phyloP scores from a whole-genome alignment of 768 basidiomycete genomes.

The Kwoniella newhampshirensis region DNA sequence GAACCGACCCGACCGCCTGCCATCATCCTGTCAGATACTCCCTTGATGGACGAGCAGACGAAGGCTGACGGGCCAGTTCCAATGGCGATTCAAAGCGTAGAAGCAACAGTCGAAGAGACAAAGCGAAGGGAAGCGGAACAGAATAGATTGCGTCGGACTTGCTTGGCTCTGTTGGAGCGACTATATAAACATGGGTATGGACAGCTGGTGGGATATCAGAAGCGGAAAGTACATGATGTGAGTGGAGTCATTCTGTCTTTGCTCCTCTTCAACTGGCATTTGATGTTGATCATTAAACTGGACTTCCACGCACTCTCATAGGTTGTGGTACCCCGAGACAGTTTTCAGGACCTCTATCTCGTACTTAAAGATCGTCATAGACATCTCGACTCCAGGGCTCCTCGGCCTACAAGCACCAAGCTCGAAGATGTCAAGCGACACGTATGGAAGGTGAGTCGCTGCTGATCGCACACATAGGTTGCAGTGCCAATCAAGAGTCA shows the following conservation, averaged over 20 bases:
- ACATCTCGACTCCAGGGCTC: slow-evolving; percentile 57
- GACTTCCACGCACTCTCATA: slow-evolving; percentile 12
- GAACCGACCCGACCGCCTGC: slow-evolving; percentile 47
- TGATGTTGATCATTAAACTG: too few species aligned
- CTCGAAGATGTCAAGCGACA: slow-evolving; percentile 52
- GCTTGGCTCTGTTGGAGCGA: slow-evolving; percentile 74
- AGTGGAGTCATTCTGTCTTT: slow-evolving; percentile 14
- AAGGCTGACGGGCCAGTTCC: too few species aligned
- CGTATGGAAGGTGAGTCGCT: slow-evolving; percentile 48
- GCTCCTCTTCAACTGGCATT: too few species aligned
- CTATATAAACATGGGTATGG: slow-evolving; percentile 90
- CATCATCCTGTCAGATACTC: slow-evolving; percentile 52
- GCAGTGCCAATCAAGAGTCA: background rate
- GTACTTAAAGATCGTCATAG: slow-evolving; percentile 81
- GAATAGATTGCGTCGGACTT: slow-evolving; percentile 72
- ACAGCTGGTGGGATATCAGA: slow-evolving; percentile 73
- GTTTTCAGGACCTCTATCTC: slow-evolving; percentile 88
- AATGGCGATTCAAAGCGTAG: too few species aligned
- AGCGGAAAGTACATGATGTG: slow-evolving; percentile 78
- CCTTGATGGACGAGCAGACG: too few species aligned
- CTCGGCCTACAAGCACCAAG: slow-evolving; percentile 33
- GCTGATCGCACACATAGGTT: background rate
- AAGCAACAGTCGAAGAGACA: background rate
- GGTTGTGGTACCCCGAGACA: slow-evolving; percentile 68
- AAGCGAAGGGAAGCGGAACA: slow-evolving; percentile 57